These are phyloP conservation scores for Globisporangium barbulae DNA, from an alignment of 352 stramenopile genomes.

Conservation along the genomic window DNA sequence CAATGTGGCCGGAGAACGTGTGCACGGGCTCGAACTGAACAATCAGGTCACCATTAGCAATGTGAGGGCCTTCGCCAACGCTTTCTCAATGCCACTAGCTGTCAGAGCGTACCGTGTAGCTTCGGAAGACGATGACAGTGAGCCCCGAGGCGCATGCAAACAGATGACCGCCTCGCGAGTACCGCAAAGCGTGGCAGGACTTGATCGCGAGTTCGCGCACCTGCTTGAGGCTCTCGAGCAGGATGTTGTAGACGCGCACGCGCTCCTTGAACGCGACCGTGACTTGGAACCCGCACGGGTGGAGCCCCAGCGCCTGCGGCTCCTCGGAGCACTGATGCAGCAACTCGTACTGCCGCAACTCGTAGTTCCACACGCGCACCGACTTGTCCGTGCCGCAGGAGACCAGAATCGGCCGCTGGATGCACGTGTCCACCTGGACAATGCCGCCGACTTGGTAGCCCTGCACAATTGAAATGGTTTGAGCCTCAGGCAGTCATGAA, in stretches of 20 bases:
- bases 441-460: slow-evolving; percentile 57
- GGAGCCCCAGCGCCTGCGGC: slow-evolving; percentile 52
- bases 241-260: slow-evolving; percentile 66
- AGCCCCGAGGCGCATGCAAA: slow-evolving; percentile 71
- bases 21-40: slow-evolving; percentile 51
- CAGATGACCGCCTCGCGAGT: slow-evolving; percentile 66
- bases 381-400: slow-evolving; percentile 84
- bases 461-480: slow-evolving; percentile 19
- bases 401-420: slow-evolving; percentile 79
- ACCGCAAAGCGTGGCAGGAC: slow-evolving; percentile 53
- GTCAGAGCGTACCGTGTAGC: slow-evolving; percentile 46
- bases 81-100: background rate
- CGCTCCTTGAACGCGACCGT: slow-evolving; percentile 79
- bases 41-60: background rate
- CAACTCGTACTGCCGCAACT: slow-evolving; percentile 58
- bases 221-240: slow-evolving; percentile 64
- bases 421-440: slow-evolving; percentile 76
- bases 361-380: slow-evolving; percentile 88
- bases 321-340: slow-evolving; percentile 63
- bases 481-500: background rate
- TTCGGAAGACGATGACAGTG: slow-evolving; percentile 55
- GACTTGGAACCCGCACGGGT: slow-evolving; percentile 69
- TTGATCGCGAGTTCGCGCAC: slow-evolving; percentile 68
- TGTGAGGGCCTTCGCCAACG: background rate
- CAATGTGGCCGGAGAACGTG: slow-evolving; percentile 81